These are phyloP conservation scores for Xylariaceae sp. DNA, from an alignment of 2,329 filamentous ascomycete genomes.

Conservation along the genomic window DNA sequence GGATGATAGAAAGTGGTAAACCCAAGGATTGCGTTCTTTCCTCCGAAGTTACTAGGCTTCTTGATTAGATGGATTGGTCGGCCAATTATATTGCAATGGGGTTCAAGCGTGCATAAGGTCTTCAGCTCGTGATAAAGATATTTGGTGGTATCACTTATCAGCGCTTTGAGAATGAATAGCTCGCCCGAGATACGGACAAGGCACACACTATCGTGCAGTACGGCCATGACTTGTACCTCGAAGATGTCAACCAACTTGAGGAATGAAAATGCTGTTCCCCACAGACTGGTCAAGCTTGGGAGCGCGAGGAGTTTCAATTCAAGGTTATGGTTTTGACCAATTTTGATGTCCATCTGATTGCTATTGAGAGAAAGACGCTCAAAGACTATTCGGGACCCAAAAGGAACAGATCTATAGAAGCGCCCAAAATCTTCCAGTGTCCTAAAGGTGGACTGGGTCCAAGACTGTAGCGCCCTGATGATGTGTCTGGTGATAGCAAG, in stretches of 20 bases:
- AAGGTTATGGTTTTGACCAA: constrained; percentile 49
- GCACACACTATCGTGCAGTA: constrained; percentile 58
- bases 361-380: constrained; percentile 47
- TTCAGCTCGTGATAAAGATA: constrained; percentile 60
- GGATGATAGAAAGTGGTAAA: constrained; percentile 54
- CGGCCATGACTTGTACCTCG: constrained; percentile 46
- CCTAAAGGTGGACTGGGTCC: constrained; percentile 39
- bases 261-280: constrained; percentile 39
- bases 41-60: constrained; percentile 53
- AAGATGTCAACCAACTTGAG: constrained; percentile 47
- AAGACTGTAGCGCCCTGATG: constrained; percentile 49
- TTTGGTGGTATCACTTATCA: constrained; percentile 54
- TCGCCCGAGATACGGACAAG: constrained; percentile 43
- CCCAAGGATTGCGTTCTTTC: constrained; percentile 52
- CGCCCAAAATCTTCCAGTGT: constrained; percentile 26
- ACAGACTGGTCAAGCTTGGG: constrained; percentile 38
- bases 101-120: constrained; percentile 47
- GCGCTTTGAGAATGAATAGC: constrained; percentile 54
- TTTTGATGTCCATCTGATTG: constrained; percentile 40
- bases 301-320: constrained; percentile 50
- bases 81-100: constrained; percentile 51
- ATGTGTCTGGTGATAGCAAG: constrained; percentile 53
- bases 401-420: constrained; percentile 47
- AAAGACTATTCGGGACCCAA: constrained; percentile 56
- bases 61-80: constrained; percentile 51